A percentile compares a stretch with the other conserved stretches of the same genome.
phyloP scores from a whole-genome alignment of 208 protist species.

The Leishmania guyanensis region DNA sequence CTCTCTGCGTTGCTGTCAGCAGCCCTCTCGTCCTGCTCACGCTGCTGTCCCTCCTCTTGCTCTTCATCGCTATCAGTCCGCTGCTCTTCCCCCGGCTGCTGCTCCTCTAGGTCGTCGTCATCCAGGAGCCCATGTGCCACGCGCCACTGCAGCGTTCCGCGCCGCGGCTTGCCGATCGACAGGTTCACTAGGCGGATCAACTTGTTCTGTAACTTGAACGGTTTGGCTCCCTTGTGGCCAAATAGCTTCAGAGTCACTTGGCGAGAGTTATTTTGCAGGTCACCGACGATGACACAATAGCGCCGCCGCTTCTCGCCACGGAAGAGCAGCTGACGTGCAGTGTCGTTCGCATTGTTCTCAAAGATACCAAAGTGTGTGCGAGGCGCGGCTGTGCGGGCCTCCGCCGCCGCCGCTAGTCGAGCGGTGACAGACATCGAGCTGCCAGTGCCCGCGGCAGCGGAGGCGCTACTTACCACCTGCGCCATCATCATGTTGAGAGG shows the following conservation, averaged over 20 bases:
- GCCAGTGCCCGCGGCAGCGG: slow-evolving; percentile 27
- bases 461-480: slow-evolving; percentile 12
- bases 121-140: slow-evolving; percentile 19
- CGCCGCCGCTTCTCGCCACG: slow-evolving; percentile 82
- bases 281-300: slow-evolving; percentile 83
- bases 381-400: slow-evolving; percentile 19
- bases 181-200: slow-evolving; percentile 83
- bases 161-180: slow-evolving; percentile 70
- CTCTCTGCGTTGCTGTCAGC: neutral
- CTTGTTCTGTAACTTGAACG: slow-evolving; percentile 86
- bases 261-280: slow-evolving; percentile 60
- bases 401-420: slow-evolving; percentile 24
- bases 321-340: slow-evolving; percentile 77
- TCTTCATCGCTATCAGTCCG: neutral
- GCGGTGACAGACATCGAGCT: slow-evolving; percentile 20
- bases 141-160: slow-evolving; percentile 29
- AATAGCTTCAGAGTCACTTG: slow-evolving; percentile 80
- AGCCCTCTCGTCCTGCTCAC: slow-evolving; percentile 1
- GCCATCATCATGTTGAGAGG: slow-evolving; percentile 11
- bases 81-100: slow-evolving; percentile 10
- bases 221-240: slow-evolving; percentile 79
- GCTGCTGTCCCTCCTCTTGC: neutral
- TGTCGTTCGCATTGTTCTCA: slow-evolving; percentile 53
- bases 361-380: slow-evolving; percentile 40
- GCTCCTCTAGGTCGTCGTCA: slow-evolving; percentile 5